Percentiles rank a stretch among this genome's conserved stretches.
These are phyloP conservation scores for Fragosphaeria purpurea DNA, from an alignment of 2,329 filamentous ascomycete genomes.

Conservation along the genomic window DNA sequence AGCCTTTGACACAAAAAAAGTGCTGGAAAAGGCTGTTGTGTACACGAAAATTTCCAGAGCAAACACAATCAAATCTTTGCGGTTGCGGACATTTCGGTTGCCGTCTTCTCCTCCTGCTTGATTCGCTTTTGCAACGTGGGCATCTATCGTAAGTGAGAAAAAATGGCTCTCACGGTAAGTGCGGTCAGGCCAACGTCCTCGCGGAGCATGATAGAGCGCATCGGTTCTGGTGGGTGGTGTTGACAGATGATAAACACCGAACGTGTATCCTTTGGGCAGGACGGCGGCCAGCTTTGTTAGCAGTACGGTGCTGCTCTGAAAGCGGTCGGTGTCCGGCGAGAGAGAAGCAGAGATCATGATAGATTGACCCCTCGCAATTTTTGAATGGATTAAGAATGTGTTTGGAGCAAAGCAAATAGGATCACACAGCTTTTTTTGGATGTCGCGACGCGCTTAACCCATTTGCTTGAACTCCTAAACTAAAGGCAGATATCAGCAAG, in stretches of 20 bases:
- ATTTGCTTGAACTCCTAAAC: no score
- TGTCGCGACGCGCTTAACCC: no score
- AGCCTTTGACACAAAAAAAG: conserved; percentile 90
- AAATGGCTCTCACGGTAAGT: conserved; percentile 87
- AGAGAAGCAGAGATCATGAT: not conserved
- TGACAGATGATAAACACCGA: conserved; percentile 77
- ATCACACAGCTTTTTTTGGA: no score
- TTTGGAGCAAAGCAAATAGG: no score
- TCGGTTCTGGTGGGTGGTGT: conserved; percentile 67
- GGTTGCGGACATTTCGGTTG: not conserved
- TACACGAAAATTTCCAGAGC: conserved; percentile 85
- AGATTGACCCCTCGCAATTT: no score
- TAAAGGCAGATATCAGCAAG: no score
- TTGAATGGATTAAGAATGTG: no score
- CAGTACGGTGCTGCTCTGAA: conserved; percentile 20
- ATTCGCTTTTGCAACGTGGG: not conserved
- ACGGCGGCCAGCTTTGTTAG: conserved; percentile 33
- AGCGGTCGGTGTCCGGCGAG: not conserved
- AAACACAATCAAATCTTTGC: conserved; percentile 55
- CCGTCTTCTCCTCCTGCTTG: not conserved
- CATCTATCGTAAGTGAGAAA: conserved; percentile 40
- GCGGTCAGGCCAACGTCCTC: conserved; percentile 58
- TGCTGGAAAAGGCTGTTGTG: conserved; percentile 68
- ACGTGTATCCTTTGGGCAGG: conserved; percentile 44
- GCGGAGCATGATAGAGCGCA: conserved; percentile 70